Evolutionary conservation across 345 rosid genomes (phyloP), one percentile per base, ranked within the genome.

Genomic region (Euphorbia pulcherrima): DNA sequence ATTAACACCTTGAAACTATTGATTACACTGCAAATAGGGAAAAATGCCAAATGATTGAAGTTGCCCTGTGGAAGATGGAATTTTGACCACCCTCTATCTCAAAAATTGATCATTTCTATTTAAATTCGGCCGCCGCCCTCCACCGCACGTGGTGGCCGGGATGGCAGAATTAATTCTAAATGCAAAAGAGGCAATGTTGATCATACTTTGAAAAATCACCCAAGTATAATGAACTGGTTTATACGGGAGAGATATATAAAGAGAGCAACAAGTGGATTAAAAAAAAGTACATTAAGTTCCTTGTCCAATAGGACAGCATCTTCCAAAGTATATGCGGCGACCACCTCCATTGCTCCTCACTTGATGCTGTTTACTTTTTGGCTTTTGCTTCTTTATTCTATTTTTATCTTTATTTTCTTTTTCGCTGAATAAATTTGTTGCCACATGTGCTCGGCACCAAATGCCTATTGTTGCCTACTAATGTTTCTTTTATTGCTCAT

Each of bases 251-350:
- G 7, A 33, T 33, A 33, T 33, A 33, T 33, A 33, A 33, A 33
- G 37, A 33, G 37, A 33, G 37, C 4, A 3, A 33, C 3, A 33
- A 33, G 37, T 20, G 21, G 24, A 74, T 28, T 10, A 29, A 16
- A 0, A 11, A 9, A 6, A 14, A 50, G 64, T 3, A 39, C 35
- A 10, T 10, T 47, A 63, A 2, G 40, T 30, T 69, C 56, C 64
- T 70, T 75, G 68, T 39, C 11, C 67, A 0, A 16, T 24, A 64
- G 76, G 65, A 62, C 68, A n/a, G 84, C 81, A 83, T 83, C 84
- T 80, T 80, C 83, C 77, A 76, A 35, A 61, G 84, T 47, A 83
- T 76, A 83, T 83, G 72, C 84, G 68, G 70, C 68, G 61, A 60
- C 77, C 78, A 77, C 64, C 61, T 51, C 65, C 68, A 68, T 46